Base-by-base conservation (phyloP, 148 eudicot genomes). In the Silene uniflora region DNA sequence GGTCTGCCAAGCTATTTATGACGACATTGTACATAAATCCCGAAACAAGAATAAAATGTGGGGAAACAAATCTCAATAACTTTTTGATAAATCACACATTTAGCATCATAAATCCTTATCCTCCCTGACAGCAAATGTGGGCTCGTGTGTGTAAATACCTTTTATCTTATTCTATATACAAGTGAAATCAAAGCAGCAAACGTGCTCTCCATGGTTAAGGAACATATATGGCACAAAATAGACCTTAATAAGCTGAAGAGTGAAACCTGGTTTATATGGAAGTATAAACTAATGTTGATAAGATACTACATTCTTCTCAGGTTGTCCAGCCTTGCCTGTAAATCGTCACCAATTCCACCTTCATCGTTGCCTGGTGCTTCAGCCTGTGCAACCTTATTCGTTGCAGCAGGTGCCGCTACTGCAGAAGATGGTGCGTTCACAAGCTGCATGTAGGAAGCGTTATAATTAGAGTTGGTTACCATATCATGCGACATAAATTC, bases 281-380 rank as follows among this genome's bases (percentile, higher is more conserved):
- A 72, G 44, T 55, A 55, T 63, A 42, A 39, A 63, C 14, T 24
- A 77, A 73, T 60, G 72, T 49, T 27, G 77, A 67, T 52, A 64
- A 25, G 19, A 7, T 47, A 69, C 52, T 85, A 93, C 97, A 94
- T 89, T 84, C 76, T 88, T 83, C 98, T 86, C 87, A 94, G 85
- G 75, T 94, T 94, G 83, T 94, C 97, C 86, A 94, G 82, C 81
- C 97, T 86, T 79, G 98, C 98, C 82, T 93, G 98, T 76, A 93
- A 86, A 71, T 93, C 96, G 59, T 91, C 91, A 74, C 91, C 98
- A 67, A 93, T 91, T 35, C 92, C 97, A 62, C 85, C 79, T 8
- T 91, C 97, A 58, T 91, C 98, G 55, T 61, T 83, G 39, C 81
- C 86, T 0, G 97, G 74, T 16, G 87, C 81, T 83, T 93, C 98